phyloP scores from a whole-genome alignment of 345 rosid species.

The Gossypioides kirkii region DNA sequence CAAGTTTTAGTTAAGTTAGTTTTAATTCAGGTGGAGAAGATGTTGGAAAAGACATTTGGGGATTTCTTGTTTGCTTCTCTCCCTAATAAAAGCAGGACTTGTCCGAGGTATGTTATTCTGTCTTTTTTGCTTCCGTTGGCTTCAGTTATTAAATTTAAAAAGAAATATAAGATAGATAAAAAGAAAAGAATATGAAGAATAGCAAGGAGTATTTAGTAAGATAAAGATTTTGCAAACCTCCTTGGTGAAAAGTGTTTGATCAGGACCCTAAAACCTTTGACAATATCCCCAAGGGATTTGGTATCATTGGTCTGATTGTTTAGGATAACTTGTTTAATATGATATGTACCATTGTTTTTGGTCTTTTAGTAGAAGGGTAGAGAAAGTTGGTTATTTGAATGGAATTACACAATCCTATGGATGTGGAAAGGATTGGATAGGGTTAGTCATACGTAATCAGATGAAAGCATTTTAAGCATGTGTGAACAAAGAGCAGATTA shows the following conservation, averaged over 20 bases:
- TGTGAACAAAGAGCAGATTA: background rate
- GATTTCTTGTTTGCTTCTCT: conserved; percentile 76
- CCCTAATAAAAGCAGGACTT: conserved; percentile 59
- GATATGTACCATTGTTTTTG: background rate
- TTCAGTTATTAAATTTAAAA: background rate
- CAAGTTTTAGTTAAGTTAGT: background rate
- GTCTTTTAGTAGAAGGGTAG: background rate
- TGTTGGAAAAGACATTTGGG: conserved; percentile 81
- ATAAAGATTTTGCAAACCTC: background rate
- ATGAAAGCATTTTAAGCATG: background rate
- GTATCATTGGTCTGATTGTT: background rate
- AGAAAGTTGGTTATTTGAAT: background rate
- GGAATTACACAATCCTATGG: background rate
- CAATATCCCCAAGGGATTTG: background rate
- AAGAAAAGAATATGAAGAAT: background rate
- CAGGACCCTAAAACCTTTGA: background rate
- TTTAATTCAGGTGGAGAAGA: conserved; percentile 81
- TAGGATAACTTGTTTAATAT: background rate
- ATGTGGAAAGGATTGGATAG: background rate
- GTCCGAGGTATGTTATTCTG: conserved; percentile 60
- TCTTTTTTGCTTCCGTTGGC: background rate
- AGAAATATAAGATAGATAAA: background rate
- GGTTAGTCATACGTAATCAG: background rate
- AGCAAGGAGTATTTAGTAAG: background rate
- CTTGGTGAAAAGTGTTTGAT: background rate